Percentiles rank a stretch among this genome's conserved stretches.
Conservation (phyloP, 192 early-diverging fungal genomes). For the Coemansia reversa region DNA sequence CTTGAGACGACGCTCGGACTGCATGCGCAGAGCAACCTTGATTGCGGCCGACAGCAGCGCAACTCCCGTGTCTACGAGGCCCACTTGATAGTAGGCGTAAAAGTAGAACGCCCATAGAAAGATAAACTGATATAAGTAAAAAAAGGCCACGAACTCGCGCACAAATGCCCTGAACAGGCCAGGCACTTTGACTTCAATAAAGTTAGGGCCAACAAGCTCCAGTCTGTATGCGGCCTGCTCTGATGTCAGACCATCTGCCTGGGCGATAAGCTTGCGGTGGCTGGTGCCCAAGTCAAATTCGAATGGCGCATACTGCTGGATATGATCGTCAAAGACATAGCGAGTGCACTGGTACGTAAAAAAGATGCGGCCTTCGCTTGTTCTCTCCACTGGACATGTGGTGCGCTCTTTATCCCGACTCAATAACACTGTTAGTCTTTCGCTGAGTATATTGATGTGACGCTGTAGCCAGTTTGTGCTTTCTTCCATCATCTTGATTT, state of each 20-base stretch:
- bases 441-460: constrained; percentile 45
- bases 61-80: constrained; percentile 58
- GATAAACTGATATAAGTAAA: constrained; percentile 67
- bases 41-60: constrained; percentile 60
- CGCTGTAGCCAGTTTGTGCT: constrained; percentile 34
- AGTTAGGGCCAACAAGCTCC: constrained; percentile 66
- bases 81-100: constrained; percentile 65
- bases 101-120: constrained; percentile 70
- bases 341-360: constrained; percentile 79
- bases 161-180: constrained; percentile 52
- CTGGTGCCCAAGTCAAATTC: constrained; percentile 61
- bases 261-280: constrained; percentile 49
- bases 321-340: constrained; percentile 62
- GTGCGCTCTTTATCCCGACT: constrained; percentile 50
- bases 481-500: constrained; percentile 56
- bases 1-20: constrained; percentile 59
- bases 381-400: constrained; percentile 41
- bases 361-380: constrained; percentile 36
- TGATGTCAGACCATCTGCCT: constrained; percentile 53
- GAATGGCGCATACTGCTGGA: constrained; percentile 60
- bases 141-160: constrained; percentile 61
- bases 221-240: constrained; percentile 56
- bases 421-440: constrained; percentile 20
- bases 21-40: constrained; percentile 57
- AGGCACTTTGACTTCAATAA: constrained; percentile 57